Evolutionary conservation across 2,329 filamentous ascomycete species (phyloP), one percentile per base, ranked within the genome.

Genomic region (Apiospora saccharicola): DNA sequence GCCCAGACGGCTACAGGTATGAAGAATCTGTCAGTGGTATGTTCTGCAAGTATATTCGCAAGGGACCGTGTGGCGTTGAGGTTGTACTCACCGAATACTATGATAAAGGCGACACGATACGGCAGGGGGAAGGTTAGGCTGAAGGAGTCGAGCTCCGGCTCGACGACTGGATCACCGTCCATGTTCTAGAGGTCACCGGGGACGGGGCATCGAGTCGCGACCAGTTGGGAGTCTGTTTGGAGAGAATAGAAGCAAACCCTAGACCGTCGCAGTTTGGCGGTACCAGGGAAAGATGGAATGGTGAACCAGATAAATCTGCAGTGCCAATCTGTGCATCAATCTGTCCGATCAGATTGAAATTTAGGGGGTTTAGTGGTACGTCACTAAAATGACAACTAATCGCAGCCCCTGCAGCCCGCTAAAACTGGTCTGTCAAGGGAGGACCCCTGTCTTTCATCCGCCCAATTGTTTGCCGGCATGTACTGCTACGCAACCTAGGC

Each of bases 91-190:
- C 95, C 96, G 75, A 97, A 85, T 70, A 97, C 92, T 75, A 96
- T 85, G 78, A 98, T 92, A 77, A 97, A 89, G 73, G 94, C 94
- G 73, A 98, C 91, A 76, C 96, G 92, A 82, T 96, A 98, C 61
- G 96, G 96, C 74, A 98, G 87, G 70, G 96, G 96, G 76, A 98
- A 92, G 75, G 93, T 88, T 80, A 94, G 87, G 88, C 93, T 95
- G 87, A 98, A 96, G 82, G 90, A 89, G 88, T 98, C 95, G 83
- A 97, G 90, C 84, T 87, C 83, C 74, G 86, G 82, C 84, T 93
- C 91, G 77, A 93, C 91, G 77, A 90, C 89, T 74, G 91, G 90
- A 85, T 94, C 92, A 85, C 90, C 91, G 84, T 94, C 92, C 92
- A 94, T 94, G 80, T 80, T 78, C 71, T 41, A 68, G 67, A 71